These are phyloP conservation scores for Harrya chromipes DNA, from an alignment of 768 basidiomycete genomes.

Conservation along the genomic window DNA sequence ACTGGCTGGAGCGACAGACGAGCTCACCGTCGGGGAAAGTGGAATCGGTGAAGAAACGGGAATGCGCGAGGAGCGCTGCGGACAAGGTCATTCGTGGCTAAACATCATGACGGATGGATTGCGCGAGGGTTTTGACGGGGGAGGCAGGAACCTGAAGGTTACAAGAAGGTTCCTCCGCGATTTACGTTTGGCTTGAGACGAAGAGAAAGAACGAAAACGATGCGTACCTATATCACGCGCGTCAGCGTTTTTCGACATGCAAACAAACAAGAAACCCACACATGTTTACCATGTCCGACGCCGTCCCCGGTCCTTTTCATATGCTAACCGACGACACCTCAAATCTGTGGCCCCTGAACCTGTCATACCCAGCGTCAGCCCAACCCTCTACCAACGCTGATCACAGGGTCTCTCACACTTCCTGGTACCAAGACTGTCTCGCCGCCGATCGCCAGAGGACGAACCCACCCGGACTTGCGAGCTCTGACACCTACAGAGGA, in stretches of 20 bases:
- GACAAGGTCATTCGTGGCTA: no score
- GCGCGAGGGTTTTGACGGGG: constrained; percentile 40
- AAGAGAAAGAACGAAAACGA: constrained; percentile 28
- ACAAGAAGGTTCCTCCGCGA: constrained; percentile 21
- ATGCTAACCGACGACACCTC: constrained; percentile 50
- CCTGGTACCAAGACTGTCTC: constrained; percentile 63
- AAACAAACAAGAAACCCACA: constrained; percentile 25
- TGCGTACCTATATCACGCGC: constrained; percentile 26
- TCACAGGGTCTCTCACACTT: constrained; percentile 38
- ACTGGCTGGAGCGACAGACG: constrained; percentile 4
- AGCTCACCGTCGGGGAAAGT: constrained; percentile 15
- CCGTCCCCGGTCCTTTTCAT: constrained; percentile 43
- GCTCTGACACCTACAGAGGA: constrained; percentile 47
- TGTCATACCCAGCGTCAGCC: constrained; percentile 12
- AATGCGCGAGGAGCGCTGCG: constrained; percentile 30
- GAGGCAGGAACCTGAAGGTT: constrained; percentile 21
- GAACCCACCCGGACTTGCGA: constrained; percentile 56
- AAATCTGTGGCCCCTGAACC: constrained; percentile 55
- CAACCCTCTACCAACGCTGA: not conserved
- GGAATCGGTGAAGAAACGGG: constrained; percentile 28
- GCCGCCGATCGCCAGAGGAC: constrained; percentile 68
- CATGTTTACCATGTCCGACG: constrained; percentile 73
- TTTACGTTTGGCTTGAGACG: constrained; percentile 17
- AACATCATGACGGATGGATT: no score
- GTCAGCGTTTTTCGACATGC: not conserved